Conservation (phyloP, 2,329 filamentous ascomycete genomes). For the Botrytis byssoidea region DNA sequence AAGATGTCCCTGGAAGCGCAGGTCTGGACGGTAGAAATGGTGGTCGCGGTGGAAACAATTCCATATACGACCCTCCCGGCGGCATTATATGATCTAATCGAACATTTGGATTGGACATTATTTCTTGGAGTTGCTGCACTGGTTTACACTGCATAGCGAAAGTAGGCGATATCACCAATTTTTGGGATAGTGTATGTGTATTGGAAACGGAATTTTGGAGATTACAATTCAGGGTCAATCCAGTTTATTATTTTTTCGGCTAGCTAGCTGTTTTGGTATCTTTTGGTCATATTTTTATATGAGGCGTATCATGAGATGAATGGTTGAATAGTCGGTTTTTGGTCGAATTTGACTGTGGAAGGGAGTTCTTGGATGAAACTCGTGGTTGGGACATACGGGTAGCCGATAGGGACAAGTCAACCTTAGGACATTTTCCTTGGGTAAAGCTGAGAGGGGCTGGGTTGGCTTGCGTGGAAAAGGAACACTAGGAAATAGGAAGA, state of each 20-base stretch:
- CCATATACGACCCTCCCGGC: conserved; percentile 37
- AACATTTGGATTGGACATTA: conserved; percentile 14
- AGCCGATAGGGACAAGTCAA: conserved; percentile 10
- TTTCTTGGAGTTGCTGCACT: conserved; percentile 19
- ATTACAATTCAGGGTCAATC: conserved; percentile 7
- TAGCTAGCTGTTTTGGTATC: conserved; percentile 5
- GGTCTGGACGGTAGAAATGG: conserved; percentile 27
- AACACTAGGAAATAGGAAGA: conserved; percentile 2
- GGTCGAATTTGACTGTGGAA: conserved; percentile 15
- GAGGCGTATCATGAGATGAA: conserved; percentile 21
- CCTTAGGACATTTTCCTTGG: background rate
- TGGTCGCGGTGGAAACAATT: conserved; percentile 25
- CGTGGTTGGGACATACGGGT: conserved; percentile 16
- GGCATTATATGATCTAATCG: conserved; percentile 36
- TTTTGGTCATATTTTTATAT: conserved; percentile 18
- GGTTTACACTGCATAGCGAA: conserved; percentile 19
- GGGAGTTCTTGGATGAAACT: conserved; percentile 21
- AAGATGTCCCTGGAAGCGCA: conserved; percentile 40
- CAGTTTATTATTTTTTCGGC: conserved; percentile 13
- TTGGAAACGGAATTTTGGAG: conserved; percentile 19
- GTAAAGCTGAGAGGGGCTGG: background rate
- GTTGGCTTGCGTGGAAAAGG: conserved; percentile 17
- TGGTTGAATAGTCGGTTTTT: conserved; percentile 14
- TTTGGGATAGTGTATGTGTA: conserved; percentile 19
- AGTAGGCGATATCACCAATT: conserved; percentile 16